Base-by-base conservation (phyloP, 169 alveolate species). In the Plasmodium fragile region DNA sequence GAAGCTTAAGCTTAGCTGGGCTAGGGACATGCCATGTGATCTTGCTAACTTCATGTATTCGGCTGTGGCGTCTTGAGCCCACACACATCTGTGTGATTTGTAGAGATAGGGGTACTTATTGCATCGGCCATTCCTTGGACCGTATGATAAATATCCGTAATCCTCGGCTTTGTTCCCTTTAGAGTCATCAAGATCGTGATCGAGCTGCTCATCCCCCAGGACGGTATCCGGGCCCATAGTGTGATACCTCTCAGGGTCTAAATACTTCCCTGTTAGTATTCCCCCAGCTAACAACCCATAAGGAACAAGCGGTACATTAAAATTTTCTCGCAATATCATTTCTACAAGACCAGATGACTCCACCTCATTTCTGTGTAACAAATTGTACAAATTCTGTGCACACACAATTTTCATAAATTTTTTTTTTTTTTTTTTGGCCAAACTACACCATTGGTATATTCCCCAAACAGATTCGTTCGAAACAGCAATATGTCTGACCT, bases 261-360 rank as follows among this genome's bases (percentile, higher is more conserved):
- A 92, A 92, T 97, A 97, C 80, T 97, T 97, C 25, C 98, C 98
- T 4, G 98, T 97, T 52, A 97, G 78, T n/a, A 97, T 95, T 72
- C 98, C 98, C 11, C 98, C 98, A 7, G 98, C 98, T 53, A 97
- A 92, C n/a, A 92, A 73, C 30, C 97, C 98, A 82, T 97, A 97
- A 11, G 98, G 97, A n/a, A 97, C 95, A 34, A 97, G 81, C 4
- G 98, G 98, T 52, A 97, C 96, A 49, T 96, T 95, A 43, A 95
- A 90, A 72, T 95, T 82, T 59, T 94, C 97, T 70, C 87, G 87
- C 43, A 91, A 73, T 6, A 92, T 92, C 81, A 96, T 97, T 65
- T 97, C 98, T 16, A 96, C 96, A 69, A 97, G 49, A 16, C 98
- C 98, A 2, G 96, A 94, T 16, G 97, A 92, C 55, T 97, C 98